Evolutionary conservation across 169 alveolate species (phyloP), one percentile per base, ranked within the genome.

Genomic region (Cryptosporidium sp.): DNA sequence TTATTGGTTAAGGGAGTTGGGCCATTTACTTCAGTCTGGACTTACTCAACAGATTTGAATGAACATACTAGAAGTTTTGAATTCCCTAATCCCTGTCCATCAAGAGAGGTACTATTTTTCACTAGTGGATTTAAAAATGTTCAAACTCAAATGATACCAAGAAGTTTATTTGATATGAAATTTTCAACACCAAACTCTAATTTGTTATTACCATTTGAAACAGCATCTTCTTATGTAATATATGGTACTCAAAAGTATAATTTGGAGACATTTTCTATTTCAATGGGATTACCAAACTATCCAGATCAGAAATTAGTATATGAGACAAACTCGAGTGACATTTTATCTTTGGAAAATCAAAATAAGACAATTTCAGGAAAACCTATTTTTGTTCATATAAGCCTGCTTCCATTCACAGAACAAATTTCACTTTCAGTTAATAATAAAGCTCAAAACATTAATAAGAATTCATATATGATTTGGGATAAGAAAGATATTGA

Each of bases 151-250:
- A 80, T 62, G 65, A 80, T 80, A 44, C 89, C 89, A n/a, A 80
- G 89, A 23, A 80, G 52, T 42, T 37, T 80, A 33, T 80, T 80
- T 62, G 75, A 80, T 23, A 26, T 48, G 44, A 80, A 80, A 48
- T 80, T 80, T 48, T 80, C 89, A 26, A 80, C 89, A 4, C 89
- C 89, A 23, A 80, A 80, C 51, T 44, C 80, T 5, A 80, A 80
- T 42, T 65, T 80, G 44, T 29, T 80, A 51, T 48, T 80, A 62
- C 89, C 89, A 62, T 80, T 80, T 48, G 75, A 65, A 31, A 80
- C 89, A 61, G 89, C 89, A 42, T 80, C 89, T 10, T 80, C 89
- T 23, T 80, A 80, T 80, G 89, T 80, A 10, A 80, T 80, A 62
- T 80, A 80, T 48, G 89, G 89, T 33, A 80, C 73, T n/a, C 89